These are phyloP conservation scores for Perilla frutescens DNA, from an alignment of 257 asterid species.

Conservation along the genomic window DNA sequence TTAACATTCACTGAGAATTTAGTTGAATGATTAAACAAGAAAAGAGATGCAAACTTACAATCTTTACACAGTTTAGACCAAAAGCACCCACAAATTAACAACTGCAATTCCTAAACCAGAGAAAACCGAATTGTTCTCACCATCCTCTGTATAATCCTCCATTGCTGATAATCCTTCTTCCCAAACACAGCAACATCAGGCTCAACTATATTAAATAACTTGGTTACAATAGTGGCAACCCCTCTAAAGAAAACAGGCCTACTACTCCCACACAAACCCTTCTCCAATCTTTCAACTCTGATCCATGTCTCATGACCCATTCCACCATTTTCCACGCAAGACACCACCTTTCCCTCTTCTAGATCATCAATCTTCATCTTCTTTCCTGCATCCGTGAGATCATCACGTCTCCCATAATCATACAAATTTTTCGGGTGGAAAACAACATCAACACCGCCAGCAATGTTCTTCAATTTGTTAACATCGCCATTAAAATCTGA, in stretches of 20 bases:
- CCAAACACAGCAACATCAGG: slow-evolving; percentile 95
- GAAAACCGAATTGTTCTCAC: slow-evolving; percentile 42
- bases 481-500: slow-evolving; percentile 82
- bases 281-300: slow-evolving; percentile 76
- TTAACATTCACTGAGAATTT: not conserved
- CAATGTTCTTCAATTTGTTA: slow-evolving; percentile 53
- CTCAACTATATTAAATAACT: slow-evolving; percentile 84
- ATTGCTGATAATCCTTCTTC: slow-evolving; percentile 97
- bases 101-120: slow-evolving; percentile 7
- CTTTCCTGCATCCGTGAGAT: not conserved
- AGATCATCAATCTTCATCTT: slow-evolving; percentile 9
- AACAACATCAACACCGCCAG: slow-evolving; percentile 80
- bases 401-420: slow-evolving; percentile 53
- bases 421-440: slow-evolving; percentile 79
- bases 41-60: not conserved
- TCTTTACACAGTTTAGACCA: not conserved
- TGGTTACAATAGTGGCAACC: slow-evolving; percentile 88
- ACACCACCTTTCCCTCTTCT: slow-evolving; percentile 46
- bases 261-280: slow-evolving; percentile 85
- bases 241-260: slow-evolving; percentile 95
- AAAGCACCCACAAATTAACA: slow-evolving; percentile 15
- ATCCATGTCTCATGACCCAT: slow-evolving; percentile 91
- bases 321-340: slow-evolving; percentile 74
- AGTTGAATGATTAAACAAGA: not conserved
- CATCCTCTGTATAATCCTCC: slow-evolving; percentile 82